A percentile compares a stretch with the other conserved stretches of the same genome.
These are phyloP conservation scores for Lenzites betulinus DNA, from an alignment of 768 basidiomycete genomes.

Conservation along the genomic window DNA sequence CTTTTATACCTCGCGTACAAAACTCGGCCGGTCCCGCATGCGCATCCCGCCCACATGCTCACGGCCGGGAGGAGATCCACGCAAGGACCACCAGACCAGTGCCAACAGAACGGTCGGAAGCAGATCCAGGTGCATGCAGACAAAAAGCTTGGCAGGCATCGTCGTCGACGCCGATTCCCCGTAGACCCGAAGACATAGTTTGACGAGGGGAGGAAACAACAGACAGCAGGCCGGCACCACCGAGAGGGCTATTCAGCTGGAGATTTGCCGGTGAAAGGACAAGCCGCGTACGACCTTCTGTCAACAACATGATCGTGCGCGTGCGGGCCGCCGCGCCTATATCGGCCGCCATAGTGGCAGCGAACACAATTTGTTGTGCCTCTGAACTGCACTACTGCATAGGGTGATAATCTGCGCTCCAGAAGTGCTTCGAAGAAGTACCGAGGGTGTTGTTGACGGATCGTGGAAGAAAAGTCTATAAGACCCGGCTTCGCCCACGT, in stretches of 20 bases:
- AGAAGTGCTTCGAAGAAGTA: slow-evolving; percentile 3
- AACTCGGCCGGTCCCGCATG: background rate
- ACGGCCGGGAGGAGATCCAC: background rate
- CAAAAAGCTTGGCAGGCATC: background rate
- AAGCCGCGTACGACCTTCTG: background rate
- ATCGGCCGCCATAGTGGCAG: background rate
- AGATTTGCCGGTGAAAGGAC: slow-evolving; percentile 16
- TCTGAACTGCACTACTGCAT: background rate
- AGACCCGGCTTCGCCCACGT: slow-evolving; percentile 6
- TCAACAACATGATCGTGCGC: slow-evolving; percentile 8
- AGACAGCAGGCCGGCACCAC: background rate
- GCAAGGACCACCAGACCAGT: no score
- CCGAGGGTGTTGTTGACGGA: background rate
- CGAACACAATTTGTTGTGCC: background rate
- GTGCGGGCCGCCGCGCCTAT: background rate
- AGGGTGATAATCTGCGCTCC: background rate
- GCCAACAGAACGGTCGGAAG: no score
- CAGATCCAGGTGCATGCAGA: no score
- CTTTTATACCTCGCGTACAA: background rate
- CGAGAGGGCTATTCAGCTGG: slow-evolving; percentile 12
- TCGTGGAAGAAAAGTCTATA: slow-evolving; percentile 1
- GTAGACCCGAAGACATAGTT: background rate
- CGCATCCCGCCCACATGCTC: background rate
- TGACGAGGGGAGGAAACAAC: background rate
- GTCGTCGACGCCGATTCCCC: slow-evolving; percentile 9